Base-by-base conservation (phyloP, 805 yeast species). In the Barnettozyma sucrosica region DNA sequence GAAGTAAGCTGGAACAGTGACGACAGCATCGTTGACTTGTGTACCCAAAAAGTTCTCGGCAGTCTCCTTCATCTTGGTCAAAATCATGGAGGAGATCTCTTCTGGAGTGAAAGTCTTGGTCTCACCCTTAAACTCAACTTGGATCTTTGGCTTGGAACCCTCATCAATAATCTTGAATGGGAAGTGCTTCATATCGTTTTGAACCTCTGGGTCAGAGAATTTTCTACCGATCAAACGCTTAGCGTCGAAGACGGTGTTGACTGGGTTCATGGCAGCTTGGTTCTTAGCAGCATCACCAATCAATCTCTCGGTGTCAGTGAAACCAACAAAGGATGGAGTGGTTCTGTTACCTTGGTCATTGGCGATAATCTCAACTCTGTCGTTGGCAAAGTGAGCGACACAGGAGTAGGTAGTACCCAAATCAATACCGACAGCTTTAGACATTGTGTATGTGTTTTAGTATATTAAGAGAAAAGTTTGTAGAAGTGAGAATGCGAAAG, bases 291-390 rank as follows among this genome's bases (percentile, higher is more conserved):
- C 54, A 48, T 51, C 54, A 51, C 54, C 54, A 30, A 51, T 51
- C 42, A 51, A 51, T 51, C 54, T 83, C 77, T 89, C 97, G 48
- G 85, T 80, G 58, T 85, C 93, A 46, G 96, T 87, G 76, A 89
- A 89, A 38, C 96, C 96, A 49, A 89, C 97, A 67, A 85, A 90
- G 24, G 97, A 89, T 47, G 97, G 97, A 48, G 97, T 89, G 50
- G 90, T 89, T 80, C 97, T 88, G 80, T 89, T 89, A 82, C 97
- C 97, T 77, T 89, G 97, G 70, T 89, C 97, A 68, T 89, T 89
- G 65, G 97, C 96, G 66, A 89, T 86, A 69, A 89, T 89, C 72
- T 89, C 97, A 44, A 90, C 97, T 65, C 85, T 78, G 61, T 92
- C 95, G 66, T 86, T 86, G 61, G 89, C 77, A 76, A 89, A 88